Conservation (phyloP, 352 stramenopile species). For the Globisporangium ultimum region DNA sequence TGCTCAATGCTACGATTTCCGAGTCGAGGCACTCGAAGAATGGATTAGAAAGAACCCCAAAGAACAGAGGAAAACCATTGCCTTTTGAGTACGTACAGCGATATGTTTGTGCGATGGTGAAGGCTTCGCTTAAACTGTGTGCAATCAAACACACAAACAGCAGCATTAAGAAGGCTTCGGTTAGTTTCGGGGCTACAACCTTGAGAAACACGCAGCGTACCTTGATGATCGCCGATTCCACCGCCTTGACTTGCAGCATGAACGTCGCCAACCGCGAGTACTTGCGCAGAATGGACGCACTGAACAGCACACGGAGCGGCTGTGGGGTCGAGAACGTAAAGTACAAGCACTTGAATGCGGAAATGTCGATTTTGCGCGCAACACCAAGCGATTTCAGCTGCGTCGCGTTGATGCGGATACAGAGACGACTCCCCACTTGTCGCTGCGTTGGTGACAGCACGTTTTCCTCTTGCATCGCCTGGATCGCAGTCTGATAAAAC, state of each 20-base stretch:
- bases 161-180: no score
- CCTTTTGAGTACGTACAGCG: not conserved
- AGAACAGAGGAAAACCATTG: not conserved
- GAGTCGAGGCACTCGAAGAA: no score
- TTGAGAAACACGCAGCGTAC: slow-evolving; percentile 14
- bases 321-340: slow-evolving; percentile 49
- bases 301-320: slow-evolving; percentile 63
- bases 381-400: slow-evolving; percentile 33
- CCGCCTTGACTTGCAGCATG: slow-evolving; percentile 62
- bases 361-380: slow-evolving; percentile 43
- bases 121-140: slow-evolving; percentile 56
- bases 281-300: slow-evolving; percentile 47
- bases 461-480: slow-evolving; percentile 44
- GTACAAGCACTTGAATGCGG: slow-evolving; percentile 50
- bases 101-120: slow-evolving; percentile 21
- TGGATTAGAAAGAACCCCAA: not conserved
- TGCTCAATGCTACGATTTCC: slow-evolving; percentile 33
- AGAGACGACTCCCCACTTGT: slow-evolving; percentile 40
- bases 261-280: slow-evolving; percentile 58
- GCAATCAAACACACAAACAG: not conserved
- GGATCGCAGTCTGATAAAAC: slow-evolving; percentile 49
- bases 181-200: no score
- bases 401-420: slow-evolving; percentile 46
- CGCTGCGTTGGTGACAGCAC: slow-evolving; percentile 30
- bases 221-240: slow-evolving; percentile 54